Base-by-base conservation (phyloP, 1,284 basidiomycete species). In the Cystobasidiaceae sp. region DNA sequence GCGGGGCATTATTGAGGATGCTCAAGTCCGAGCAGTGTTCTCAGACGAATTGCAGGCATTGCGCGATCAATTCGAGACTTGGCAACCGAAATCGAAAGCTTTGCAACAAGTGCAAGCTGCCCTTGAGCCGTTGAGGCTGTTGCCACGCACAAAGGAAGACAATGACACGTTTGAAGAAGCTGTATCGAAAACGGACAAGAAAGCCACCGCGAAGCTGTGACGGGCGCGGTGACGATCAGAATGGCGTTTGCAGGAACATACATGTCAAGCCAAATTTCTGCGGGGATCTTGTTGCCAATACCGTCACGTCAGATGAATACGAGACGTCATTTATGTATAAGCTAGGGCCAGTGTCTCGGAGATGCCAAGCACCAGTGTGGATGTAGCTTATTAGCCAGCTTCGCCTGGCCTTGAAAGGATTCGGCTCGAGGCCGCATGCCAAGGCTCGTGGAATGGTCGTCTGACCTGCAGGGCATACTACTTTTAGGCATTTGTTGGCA, bases 1-100 rank as follows among this genome's bases (percentile, higher is more conserved):
- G 87, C 75, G 93, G 87, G 83, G 88, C 87, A 58, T 91, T 71
- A 86, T 91, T 67, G 88, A 89, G 32, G 84, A 92, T 74, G 82
- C 83, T 37, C 81, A 84, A 52, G 85, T 93, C 11, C 77, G 81
- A 1, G 79, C 83, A 66, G 82, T 90, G 66, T 93, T 93, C 73
- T 80, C 82, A 0, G 77, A 80, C n/a, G 89, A 93, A 72, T 85
- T 94, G 57, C 77, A 81, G 1, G 80, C 83, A 58, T 79, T 94
- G 66, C 82, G 87, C 30, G 84, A 87, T 73, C 86, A 86, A 2
- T 93, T 90, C 73, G 83, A 85, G 66, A 67, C 62, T 3, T 74
- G 73, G 73, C 56, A 56, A 2, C 73, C 73, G 4, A 67, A 66
- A 19, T 70, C 72, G 1, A 74, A 73, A 55, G 64, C 69, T 8